phyloP scores from a whole-genome alignment of 805 yeast species.

The Scheffersomyces coipomensis region DNA sequence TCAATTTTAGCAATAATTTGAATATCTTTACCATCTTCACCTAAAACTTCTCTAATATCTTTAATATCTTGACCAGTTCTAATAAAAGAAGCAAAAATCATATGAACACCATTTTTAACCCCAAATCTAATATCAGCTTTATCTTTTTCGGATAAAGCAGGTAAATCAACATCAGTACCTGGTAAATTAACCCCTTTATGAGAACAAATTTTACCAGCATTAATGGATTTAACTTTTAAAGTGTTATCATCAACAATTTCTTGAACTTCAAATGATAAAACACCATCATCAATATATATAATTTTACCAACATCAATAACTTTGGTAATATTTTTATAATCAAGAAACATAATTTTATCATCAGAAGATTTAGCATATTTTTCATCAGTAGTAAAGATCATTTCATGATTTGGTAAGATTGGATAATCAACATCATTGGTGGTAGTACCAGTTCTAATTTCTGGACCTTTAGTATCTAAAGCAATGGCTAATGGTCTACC shows the following conservation, averaged over 20 bases:
- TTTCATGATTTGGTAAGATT: conserved; percentile 80
- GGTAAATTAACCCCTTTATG: conserved; percentile 99
- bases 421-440: conserved; percentile 76
- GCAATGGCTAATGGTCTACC: conserved; percentile 99
- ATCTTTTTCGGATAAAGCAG: conserved; percentile 97
- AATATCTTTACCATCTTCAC: conserved; percentile 94
- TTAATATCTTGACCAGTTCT: conserved; percentile 88
- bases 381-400: conserved; percentile 91
- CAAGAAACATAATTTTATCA: conserved; percentile 82
- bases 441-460: conserved; percentile 98
- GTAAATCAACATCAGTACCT: conserved; percentile 97
- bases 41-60: conserved; percentile 90
- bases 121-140: conserved; percentile 89
- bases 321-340: conserved; percentile 94
- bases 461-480: conserved; percentile 98
- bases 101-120: conserved; percentile 96
- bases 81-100: conserved; percentile 98
- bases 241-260: conserved; percentile 79
- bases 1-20: conserved; percentile 97
- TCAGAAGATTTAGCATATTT: conserved; percentile 69
- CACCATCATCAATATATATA: conserved; percentile 98
- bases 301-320: conserved; percentile 85
- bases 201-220: conserved; percentile 93
- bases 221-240: conserved; percentile 83
- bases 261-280: conserved; percentile 87